Conservation (phyloP, 2,329 filamentous ascomycete species). For the Fusarium sarcochroum region DNA sequence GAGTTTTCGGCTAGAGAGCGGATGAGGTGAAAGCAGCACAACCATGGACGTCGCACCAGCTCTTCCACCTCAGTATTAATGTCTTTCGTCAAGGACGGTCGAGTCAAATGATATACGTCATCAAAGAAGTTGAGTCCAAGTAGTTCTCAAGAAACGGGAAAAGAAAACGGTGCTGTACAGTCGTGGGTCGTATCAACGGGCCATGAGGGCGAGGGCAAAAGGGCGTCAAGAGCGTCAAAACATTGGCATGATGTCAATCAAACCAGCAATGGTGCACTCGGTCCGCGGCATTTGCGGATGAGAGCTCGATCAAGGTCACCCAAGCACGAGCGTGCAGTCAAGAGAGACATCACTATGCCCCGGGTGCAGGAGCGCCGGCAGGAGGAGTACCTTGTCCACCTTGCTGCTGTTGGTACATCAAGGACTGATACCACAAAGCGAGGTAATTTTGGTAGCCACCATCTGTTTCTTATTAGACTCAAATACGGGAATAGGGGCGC, state of each 20-base stretch:
- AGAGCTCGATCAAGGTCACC: slow-evolving; percentile 54
- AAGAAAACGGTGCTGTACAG: slow-evolving; percentile 51
- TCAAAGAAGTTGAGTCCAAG: slow-evolving; percentile 46
- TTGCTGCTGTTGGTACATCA: slow-evolving; percentile 62
- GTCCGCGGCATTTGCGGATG: slow-evolving; percentile 41
- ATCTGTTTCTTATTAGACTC: slow-evolving; percentile 60
- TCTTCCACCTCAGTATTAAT: slow-evolving; percentile 45
- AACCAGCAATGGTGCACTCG: slow-evolving; percentile 49
- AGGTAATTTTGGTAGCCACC: slow-evolving; percentile 87
- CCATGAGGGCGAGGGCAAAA: slow-evolving; percentile 41
- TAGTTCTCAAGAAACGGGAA: slow-evolving; percentile 46
- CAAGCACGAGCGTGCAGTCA: slow-evolving; percentile 49
- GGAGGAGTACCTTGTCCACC: slow-evolving; percentile 56
- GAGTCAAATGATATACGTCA: slow-evolving; percentile 50
- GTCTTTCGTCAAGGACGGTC: slow-evolving; percentile 40
- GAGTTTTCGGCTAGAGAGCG: slow-evolving; percentile 40
- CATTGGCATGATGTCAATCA: slow-evolving; percentile 51
- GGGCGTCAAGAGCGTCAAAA: slow-evolving; percentile 42
- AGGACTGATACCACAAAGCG: slow-evolving; percentile 83
- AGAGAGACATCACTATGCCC: slow-evolving; percentile 54
- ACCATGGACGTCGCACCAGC: slow-evolving; percentile 42
- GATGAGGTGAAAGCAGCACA: slow-evolving; percentile 32
- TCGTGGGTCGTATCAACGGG: slow-evolving; percentile 50
- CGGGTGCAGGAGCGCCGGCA: slow-evolving; percentile 54
- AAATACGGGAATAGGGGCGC: neutral